Conservation (phyloP, 306 rosid species). For the Trifolium subterraneum region DNA sequence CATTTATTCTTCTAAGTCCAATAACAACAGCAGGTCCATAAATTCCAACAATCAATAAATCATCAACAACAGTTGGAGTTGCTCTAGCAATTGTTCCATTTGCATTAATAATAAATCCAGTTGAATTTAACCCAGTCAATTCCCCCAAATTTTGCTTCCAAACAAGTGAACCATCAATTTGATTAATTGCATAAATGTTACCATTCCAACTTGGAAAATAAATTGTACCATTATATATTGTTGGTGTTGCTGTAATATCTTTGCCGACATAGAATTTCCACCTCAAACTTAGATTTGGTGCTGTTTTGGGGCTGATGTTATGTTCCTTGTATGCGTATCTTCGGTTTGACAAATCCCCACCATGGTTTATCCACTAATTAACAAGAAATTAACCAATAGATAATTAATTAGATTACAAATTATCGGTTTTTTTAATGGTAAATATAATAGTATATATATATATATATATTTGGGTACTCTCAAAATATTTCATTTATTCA, state of each 20-base stretch:
- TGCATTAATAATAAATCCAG: conserved; percentile 44
- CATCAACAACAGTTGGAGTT: conserved; percentile 58
- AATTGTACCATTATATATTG: conserved; percentile 50
- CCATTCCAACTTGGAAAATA: conserved; percentile 87
- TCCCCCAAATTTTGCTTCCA: conserved; percentile 47
- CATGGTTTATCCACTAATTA: conserved; percentile 51
- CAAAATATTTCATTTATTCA: no score
- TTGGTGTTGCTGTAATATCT: conserved; percentile 68
- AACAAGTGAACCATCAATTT: conserved; percentile 38
- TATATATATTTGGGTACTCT: no score
- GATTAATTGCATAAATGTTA: conserved; percentile 60
- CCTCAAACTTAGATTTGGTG: conserved; percentile 46
- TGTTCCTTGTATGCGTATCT: conserved; percentile 61
- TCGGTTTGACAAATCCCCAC: conserved; percentile 65
- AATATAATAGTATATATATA: no score
- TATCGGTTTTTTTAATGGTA: no score
- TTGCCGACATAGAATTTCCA: conserved; percentile 66
- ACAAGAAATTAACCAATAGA: neutral
- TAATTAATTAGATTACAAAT: neutral
- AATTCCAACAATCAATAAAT: conserved; percentile 42
- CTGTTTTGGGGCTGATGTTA: conserved; percentile 56
- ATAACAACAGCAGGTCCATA: conserved; percentile 68
- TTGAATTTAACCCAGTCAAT: conserved; percentile 54
- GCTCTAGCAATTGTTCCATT: conserved; percentile 58
- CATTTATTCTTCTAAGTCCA: conserved; percentile 53